Evolutionary conservation across 257 asterid species (phyloP).

Genomic region (Scutellaria barbata): DNA sequence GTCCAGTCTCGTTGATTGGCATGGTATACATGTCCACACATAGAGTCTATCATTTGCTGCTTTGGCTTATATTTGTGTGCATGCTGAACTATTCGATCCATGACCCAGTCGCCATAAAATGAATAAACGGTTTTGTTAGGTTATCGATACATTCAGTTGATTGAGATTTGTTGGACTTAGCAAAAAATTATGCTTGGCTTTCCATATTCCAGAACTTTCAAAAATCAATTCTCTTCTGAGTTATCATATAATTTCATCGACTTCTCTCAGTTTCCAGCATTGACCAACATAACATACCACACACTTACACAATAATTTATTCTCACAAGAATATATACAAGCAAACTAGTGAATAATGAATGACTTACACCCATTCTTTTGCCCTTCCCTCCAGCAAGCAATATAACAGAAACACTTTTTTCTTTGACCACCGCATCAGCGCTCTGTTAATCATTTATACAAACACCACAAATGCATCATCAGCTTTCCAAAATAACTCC

Average conservation of each 20-base stretch:
- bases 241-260: neutral
- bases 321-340: slow-evolving; percentile 6
- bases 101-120: no score
- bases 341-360: slow-evolving; percentile 5
- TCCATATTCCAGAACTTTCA: slow-evolving; percentile 14
- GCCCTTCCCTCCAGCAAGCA: slow-evolving; percentile 98
- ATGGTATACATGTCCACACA: no score
- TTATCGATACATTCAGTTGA: no score
- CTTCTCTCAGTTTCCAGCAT: neutral
- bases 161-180: neutral
- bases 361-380: slow-evolving; percentile 93
- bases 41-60: no score
- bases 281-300: slow-evolving; percentile 13
- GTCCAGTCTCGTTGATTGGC: no score
- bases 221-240: neutral
- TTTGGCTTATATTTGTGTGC: no score
- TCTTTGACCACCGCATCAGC: slow-evolving; percentile 66
- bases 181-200: neutral
- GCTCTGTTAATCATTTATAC: slow-evolving; percentile 44
- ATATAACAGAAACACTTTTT: slow-evolving; percentile 85
- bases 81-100: no score
- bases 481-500: slow-evolving; percentile 2
- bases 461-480: slow-evolving; percentile 2
- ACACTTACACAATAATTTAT: neutral
- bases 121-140: no score